These are phyloP conservation scores for Tetracladium marchalianum DNA, from an alignment of 495 filamentous ascomycete species.

Conservation along the genomic window DNA sequence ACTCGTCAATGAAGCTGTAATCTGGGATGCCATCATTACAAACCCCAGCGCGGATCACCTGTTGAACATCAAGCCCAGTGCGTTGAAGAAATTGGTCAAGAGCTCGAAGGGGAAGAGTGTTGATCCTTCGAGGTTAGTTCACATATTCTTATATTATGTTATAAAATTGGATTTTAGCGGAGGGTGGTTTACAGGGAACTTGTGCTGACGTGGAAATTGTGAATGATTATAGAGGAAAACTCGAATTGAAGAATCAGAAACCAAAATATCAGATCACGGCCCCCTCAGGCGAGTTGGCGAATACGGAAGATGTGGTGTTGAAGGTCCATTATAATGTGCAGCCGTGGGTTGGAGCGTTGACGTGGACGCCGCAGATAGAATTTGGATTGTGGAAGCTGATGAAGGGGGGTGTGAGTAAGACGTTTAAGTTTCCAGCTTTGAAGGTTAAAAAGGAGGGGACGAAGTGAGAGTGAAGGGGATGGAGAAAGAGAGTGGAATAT, in stretches of 20 bases:
- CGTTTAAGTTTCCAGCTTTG: constrained; percentile 65
- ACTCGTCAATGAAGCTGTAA: constrained; percentile 62
- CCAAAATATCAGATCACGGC: constrained; percentile 94
- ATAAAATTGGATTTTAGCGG: too few relatives aligned
- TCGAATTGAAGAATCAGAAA: constrained; percentile 67
- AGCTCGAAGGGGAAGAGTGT: constrained; percentile 40
- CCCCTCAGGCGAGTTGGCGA: constrained; percentile 63
- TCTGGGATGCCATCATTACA: constrained; percentile 93
- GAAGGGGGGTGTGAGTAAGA: constrained; percentile 49
- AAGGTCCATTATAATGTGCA: constrained; percentile 90
- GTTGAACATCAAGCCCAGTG: constrained; percentile 36
- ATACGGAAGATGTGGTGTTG: constrained; percentile 61
- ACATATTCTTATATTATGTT: too few relatives aligned
- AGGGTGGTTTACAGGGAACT: too few relatives aligned
- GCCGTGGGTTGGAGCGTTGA: constrained; percentile 86
- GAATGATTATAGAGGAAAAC: constrained; percentile 40
- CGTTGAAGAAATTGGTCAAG: constrained; percentile 41
- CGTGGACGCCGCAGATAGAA: constrained; percentile 57
- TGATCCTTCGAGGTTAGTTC: constrained; percentile 37
- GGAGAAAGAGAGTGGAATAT: not conserved
- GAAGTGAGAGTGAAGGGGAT: constrained; percentile 3
- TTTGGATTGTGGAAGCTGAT: constrained; percentile 54
- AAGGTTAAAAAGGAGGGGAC: constrained; percentile 42
- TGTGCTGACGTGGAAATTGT: not conserved
- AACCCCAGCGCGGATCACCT: constrained; percentile 50